Percentiles rank a stretch among this genome's conserved stretches.
These are phyloP conservation scores for Chiua virens DNA, from an alignment of 768 basidiomycete genomes.

Conservation along the genomic window DNA sequence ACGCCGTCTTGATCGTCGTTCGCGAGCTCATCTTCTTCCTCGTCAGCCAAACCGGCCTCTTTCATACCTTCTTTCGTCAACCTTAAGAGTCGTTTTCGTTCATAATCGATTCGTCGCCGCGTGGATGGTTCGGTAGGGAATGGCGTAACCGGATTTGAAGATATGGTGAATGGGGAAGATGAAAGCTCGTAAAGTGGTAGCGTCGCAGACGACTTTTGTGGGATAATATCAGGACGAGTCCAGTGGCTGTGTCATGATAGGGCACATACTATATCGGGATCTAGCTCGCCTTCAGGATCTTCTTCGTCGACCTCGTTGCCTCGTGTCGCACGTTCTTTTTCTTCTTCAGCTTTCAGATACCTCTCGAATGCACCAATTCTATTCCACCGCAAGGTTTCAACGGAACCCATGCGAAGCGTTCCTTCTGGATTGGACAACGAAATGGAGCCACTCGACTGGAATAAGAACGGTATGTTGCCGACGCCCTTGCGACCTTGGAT, in stretches of 20 bases:
- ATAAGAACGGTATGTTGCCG: constrained; percentile 63
- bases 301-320: constrained; percentile 18
- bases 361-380: constrained; percentile 27
- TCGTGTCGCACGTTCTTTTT: constrained; percentile 23
- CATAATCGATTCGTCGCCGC: constrained; percentile 32
- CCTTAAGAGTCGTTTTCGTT: constrained; percentile 27
- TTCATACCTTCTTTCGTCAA: constrained; percentile 31
- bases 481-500: constrained; percentile 54
- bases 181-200: constrained; percentile 26
- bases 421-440: constrained; percentile 24
- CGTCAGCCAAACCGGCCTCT: constrained; percentile 22
- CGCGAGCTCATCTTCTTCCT: constrained; percentile 25
- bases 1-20: not conserved
- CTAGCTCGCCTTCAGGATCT: constrained; percentile 26
- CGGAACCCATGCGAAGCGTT: constrained; percentile 21
- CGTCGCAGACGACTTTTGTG: constrained; percentile 30
- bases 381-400: constrained; percentile 32
- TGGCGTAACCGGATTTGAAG: constrained; percentile 31
- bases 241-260: not conserved
- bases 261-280: constrained; percentile 28
- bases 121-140: constrained; percentile 27
- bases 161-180: constrained; percentile 24
- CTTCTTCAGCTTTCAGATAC: constrained; percentile 27
- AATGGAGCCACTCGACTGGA: constrained; percentile 47
- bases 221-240: not conserved